These are phyloP conservation scores for Ophiostoma perfectum DNA, from an alignment of 2,329 filamentous ascomycete genomes.

Conservation along the genomic window DNA sequence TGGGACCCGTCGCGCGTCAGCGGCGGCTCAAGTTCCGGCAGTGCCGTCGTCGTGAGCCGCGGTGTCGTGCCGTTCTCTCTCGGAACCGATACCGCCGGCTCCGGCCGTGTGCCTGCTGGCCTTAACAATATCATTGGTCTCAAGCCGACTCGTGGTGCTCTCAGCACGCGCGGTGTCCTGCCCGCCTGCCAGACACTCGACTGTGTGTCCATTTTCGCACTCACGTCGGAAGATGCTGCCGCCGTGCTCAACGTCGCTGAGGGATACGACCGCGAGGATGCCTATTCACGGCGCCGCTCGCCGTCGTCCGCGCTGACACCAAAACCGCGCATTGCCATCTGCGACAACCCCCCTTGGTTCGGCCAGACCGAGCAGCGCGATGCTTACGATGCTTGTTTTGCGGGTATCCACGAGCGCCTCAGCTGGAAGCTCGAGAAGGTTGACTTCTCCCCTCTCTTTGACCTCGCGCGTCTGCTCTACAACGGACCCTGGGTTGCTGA, in stretches of 20 bases:
- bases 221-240: constrained; percentile 37
- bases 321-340: constrained; percentile 32
- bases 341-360: constrained; percentile 39
- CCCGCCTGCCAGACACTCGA: constrained; percentile 23
- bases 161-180: constrained; percentile 42
- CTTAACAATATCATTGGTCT: constrained; percentile 51
- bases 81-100: constrained; percentile 52
- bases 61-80: constrained; percentile 51
- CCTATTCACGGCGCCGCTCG: constrained; percentile 19
- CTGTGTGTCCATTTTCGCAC: constrained; percentile 27
- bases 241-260: constrained; percentile 45
- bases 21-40: constrained; percentile 54
- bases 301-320: background rate
- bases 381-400: constrained; percentile 40
- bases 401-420: constrained; percentile 33
- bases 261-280: constrained; percentile 42
- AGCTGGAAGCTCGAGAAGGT: constrained; percentile 41
- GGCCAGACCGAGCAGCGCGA: constrained; percentile 33
- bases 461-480: constrained; percentile 51
- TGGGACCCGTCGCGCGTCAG: constrained; percentile 27
- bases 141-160: constrained; percentile 47
- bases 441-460: constrained; percentile 47
- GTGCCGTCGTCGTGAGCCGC: constrained; percentile 49
- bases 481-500: constrained; percentile 54
- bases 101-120: constrained; percentile 47